Base-by-base conservation (phyloP, 2,329 filamentous ascomycete genomes). In the Balansia obtecta region DNA sequence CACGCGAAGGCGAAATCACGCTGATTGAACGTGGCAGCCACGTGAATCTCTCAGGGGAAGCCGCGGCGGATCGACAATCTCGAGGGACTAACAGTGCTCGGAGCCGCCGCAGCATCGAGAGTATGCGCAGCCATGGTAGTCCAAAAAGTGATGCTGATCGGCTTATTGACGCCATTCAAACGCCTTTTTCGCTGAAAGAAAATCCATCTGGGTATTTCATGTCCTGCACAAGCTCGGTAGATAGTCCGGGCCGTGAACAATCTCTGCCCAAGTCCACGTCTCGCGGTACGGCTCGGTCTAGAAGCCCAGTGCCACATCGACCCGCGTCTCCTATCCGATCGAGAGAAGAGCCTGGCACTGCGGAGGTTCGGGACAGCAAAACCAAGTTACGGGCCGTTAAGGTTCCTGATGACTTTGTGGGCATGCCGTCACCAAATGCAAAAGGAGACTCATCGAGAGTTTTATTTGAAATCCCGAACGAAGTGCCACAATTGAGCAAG, bases 91-190 rank as follows among this genome's bases (percentile, higher is more conserved):
- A 16, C 27, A 64, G 60, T 50, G 45, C 56, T 18, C 49, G 51
- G 45, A 59, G 60, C 33, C 54, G 57, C 7, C 58, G 52, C 20
- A 77, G 73, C 45, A 52, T 64, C 27, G 65, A 55, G 20, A 76
- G 73, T 50, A 55, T 63, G 20, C 64, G 53, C 38, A 76, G 71
- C 45, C 62, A 56, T n/a, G 66, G 55, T 2, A 83, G 80, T 55
- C 74, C 68, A 15, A 68, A 62, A 39, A 80, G 80, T 55, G 82
- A 87, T 56, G 81, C 84, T 0, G 84, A 88, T 53, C 71, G 84
- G 30, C 68, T 88, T 12, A 87, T 88, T 22, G 77, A 86, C 59
- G 84, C 83, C 2, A 85, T 88, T 2, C 77, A 83, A 57, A 80
- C 77, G 11, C 77, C 83, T 0, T 64, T 79, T 1, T 61, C 66